phyloP scores from a whole-genome alignment of 1,284 basidiomycete species.

The Heimioporus punctisporus region DNA sequence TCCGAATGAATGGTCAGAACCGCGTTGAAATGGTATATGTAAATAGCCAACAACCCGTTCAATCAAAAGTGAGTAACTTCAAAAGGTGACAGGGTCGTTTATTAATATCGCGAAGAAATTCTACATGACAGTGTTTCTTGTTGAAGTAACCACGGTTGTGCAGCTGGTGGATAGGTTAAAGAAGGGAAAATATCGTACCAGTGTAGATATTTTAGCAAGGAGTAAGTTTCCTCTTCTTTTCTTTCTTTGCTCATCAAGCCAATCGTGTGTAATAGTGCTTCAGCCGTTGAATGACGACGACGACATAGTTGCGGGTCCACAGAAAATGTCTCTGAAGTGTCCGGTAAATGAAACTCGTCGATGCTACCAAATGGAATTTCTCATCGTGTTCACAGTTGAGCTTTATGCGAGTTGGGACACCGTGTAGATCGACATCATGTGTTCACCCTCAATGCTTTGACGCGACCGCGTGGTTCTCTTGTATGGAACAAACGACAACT shows the following conservation, averaged over 20 bases:
- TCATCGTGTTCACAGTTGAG: slow-evolving; percentile 63
- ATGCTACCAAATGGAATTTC: not conserved
- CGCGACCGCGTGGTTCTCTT: slow-evolving; percentile 90
- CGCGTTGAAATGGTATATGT: slow-evolving; percentile 89
- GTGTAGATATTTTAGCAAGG: slow-evolving; percentile 66
- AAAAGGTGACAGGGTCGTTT: not conserved
- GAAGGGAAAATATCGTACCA: slow-evolving; percentile 64
- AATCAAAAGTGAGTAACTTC: slow-evolving; percentile 56
- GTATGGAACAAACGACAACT: slow-evolving; percentile 97
- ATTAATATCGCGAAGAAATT: slow-evolving; percentile 75
- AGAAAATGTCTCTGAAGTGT: slow-evolving; percentile 90
- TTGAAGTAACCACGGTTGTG: slow-evolving; percentile 71
- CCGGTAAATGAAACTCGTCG: slow-evolving; percentile 61
- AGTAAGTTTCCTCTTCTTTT: slow-evolving; percentile 45
- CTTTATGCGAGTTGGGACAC: slow-evolving; percentile 85
- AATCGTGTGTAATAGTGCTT: slow-evolving; percentile 52
- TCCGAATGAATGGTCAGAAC: slow-evolving; percentile 56
- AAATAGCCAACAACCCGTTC: slow-evolving; percentile 80
- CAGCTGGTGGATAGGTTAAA: slow-evolving; percentile 70
- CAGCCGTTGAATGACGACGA: slow-evolving; percentile 71
- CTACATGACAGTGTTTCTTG: slow-evolving; percentile 83
- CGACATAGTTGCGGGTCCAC: slow-evolving; percentile 86
- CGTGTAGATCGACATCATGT: slow-evolving; percentile 86
- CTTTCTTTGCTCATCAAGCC: not conserved
- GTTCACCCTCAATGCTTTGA: slow-evolving; percentile 98